Evolutionary conservation across 2,329 filamentous ascomycete species (phyloP).

Genomic region (Lasiodiplodia gonubiensis): DNA sequence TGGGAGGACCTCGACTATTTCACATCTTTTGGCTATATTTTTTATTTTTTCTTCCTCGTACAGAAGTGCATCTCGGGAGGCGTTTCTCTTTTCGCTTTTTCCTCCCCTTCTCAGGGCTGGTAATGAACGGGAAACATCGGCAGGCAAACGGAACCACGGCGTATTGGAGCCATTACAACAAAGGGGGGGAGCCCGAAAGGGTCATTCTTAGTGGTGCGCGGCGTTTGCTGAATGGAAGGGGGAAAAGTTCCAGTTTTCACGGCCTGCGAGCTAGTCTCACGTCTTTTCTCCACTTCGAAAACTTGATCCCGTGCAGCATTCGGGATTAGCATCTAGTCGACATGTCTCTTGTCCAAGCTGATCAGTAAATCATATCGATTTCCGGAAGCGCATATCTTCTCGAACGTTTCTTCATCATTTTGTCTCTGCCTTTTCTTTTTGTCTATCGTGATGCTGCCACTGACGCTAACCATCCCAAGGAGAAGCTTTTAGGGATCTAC

Average conservation of each 20-base stretch:
- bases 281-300: constrained; percentile 3
- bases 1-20: background rate
- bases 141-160: background rate
- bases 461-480: background rate
- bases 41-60: background rate
- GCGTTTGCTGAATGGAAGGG: background rate
- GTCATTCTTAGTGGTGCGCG: background rate
- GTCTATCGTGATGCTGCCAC: constrained; percentile 16
- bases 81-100: background rate
- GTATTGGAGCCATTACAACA: background rate
- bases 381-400: background rate
- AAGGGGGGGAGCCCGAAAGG: background rate
- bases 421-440: constrained; percentile 5
- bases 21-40: background rate
- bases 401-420: constrained; percentile 10
- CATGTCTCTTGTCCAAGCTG: background rate
- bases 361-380: background rate
- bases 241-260: background rate
- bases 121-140: background rate
- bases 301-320: background rate
- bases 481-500: constrained; percentile 3
- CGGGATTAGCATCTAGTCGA: background rate
- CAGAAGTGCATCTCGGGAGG: background rate
- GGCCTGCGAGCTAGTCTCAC: background rate
- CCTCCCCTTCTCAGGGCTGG: background rate